These are phyloP conservation scores for Fusarium xyrophilum DNA, from an alignment of 2,329 filamentous ascomycete species.

Conservation along the genomic window DNA sequence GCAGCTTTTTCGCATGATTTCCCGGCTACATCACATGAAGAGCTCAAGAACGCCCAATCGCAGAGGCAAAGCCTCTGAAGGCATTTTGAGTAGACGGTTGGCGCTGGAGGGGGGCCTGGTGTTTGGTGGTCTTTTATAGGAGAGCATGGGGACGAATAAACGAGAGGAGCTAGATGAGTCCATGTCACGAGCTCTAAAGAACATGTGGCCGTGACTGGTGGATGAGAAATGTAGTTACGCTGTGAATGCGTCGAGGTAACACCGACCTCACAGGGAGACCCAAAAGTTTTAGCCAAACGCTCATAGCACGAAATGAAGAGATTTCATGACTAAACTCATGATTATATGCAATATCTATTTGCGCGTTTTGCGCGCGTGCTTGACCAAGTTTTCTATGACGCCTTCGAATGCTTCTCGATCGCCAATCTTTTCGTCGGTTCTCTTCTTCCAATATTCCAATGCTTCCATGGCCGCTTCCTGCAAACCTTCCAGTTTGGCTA, in stretches of 20 bases:
- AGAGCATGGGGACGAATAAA: constrained; percentile 22
- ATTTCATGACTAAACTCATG: constrained; percentile 21
- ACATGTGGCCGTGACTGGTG: constrained; percentile 21
- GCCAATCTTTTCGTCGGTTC: constrained; percentile 83
- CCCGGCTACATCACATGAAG: constrained; percentile 30
- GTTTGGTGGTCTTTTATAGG: constrained; percentile 35
- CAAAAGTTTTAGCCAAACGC: constrained; percentile 32
- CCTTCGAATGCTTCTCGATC: constrained; percentile 95
- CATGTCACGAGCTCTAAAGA: constrained; percentile 8
- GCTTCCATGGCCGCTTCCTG: constrained; percentile 76
- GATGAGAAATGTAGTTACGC: constrained; percentile 34
- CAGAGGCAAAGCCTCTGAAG: constrained; percentile 28
- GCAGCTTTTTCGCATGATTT: constrained; percentile 35
- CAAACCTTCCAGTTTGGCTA: constrained; percentile 71
- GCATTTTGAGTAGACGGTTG: constrained; percentile 42
- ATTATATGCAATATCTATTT: constrained; percentile 59
- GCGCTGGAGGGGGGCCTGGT: constrained; percentile 39
- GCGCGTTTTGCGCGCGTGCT: constrained; percentile 84
- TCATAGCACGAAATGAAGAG: constrained; percentile 33
- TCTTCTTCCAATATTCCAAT: constrained; percentile 86
- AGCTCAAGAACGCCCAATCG: constrained; percentile 32
- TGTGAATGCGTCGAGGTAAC: constrained; percentile 41
- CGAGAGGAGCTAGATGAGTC: constrained; percentile 17
- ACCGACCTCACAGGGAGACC: constrained; percentile 30
- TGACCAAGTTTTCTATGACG: constrained; percentile 95